Percentiles rank a stretch among this genome's conserved stretches.
Evolutionary conservation across 2,329 filamentous ascomycete genomes (phyloP).

Genomic region (Hymenotorrendiella dingleyae): DNA sequence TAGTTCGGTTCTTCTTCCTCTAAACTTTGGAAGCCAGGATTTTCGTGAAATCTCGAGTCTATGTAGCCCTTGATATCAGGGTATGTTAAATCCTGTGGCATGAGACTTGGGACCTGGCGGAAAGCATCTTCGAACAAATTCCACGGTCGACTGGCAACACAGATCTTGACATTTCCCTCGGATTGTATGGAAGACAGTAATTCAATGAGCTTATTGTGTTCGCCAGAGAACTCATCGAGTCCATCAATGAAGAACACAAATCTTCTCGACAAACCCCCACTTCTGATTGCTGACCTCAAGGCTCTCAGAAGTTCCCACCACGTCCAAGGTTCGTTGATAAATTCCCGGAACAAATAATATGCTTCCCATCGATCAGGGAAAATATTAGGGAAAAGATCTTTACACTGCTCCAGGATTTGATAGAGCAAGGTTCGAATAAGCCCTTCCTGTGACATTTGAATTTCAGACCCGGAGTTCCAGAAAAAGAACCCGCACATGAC

Average conservation of each 20-base stretch:
- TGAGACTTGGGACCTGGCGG: background rate
- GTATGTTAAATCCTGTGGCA: background rate
- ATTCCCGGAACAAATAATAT: background rate
- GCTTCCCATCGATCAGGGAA: background rate
- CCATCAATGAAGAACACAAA: background rate
- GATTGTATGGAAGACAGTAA: background rate
- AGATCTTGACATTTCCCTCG: background rate
- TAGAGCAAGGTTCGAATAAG: background rate
- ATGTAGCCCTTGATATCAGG: background rate
- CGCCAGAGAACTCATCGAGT: too few species aligned
- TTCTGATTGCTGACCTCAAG: background rate
- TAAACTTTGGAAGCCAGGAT: background rate
- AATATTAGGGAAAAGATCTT: background rate
- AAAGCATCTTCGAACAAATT: background rate
- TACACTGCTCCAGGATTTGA: background rate
- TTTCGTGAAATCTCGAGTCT: background rate
- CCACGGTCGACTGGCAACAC: background rate
- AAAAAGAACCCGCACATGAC: background rate
- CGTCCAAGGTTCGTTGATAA: background rate
- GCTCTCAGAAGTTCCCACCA: background rate
- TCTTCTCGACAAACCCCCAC: background rate
- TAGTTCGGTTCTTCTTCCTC: background rate
- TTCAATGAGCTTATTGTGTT: background rate
- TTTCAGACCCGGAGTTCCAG: background rate
- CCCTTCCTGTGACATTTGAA: background rate